A percentile compares a stretch with the other conserved stretches of the same genome.
phyloP scores from a whole-genome alignment of 768 basidiomycete species.

The Agaricus blazei region DNA sequence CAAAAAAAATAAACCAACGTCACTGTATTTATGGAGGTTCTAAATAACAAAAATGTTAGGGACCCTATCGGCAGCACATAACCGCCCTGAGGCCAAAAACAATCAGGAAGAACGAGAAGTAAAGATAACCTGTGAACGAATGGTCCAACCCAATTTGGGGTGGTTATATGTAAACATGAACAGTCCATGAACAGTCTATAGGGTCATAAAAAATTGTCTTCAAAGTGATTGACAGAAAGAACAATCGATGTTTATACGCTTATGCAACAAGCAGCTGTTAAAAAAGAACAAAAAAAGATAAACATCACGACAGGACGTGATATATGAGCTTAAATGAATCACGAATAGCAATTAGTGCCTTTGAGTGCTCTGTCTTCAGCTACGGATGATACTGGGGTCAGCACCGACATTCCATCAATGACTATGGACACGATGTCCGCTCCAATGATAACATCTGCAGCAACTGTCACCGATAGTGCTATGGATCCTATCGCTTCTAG shows the following conservation, averaged over 20 bases:
- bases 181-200: constrained; percentile 25
- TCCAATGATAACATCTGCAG: no score
- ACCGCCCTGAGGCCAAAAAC: neutral
- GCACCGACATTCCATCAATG: no score
- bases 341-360: no score
- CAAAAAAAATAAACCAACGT: no score
- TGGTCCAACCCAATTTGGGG: constrained; percentile 23
- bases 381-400: no score
- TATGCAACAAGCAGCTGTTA: constrained; percentile 57
- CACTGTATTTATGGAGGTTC: constrained; percentile 2
- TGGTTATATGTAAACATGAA: constrained; percentile 21
- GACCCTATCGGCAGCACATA: constrained; percentile 3
- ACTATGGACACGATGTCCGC: no score
- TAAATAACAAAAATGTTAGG: no score
- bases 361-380: no score
- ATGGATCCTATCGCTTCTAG: no score
- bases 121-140: constrained; percentile 25
- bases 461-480: no score
- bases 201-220: constrained; percentile 37
- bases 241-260: constrained; percentile 56
- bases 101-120: neutral
- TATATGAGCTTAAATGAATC: no score
- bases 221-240: constrained; percentile 61
- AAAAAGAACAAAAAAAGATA: neutral
- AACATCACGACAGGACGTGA: no score